These are phyloP conservation scores for Groenewaldozyma tartarivorans DNA, from an alignment of 805 yeast species.

Conservation along the genomic window DNA sequence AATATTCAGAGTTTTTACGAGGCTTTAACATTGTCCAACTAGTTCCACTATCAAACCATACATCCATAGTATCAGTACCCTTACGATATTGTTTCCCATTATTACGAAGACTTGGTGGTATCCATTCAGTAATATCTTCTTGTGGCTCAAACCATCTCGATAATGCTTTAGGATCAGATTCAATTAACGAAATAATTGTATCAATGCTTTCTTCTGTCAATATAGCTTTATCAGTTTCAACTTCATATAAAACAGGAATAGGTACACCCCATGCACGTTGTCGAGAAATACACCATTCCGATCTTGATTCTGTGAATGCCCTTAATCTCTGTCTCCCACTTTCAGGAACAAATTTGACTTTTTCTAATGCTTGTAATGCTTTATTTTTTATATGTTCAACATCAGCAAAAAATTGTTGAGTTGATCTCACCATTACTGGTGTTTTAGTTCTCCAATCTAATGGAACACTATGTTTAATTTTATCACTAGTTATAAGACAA, in stretches of 20 bases:
- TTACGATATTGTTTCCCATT: slow-evolving; percentile 41
- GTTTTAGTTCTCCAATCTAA: slow-evolving; percentile 96
- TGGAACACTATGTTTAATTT: slow-evolving; percentile 72
- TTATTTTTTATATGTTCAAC: slow-evolving; percentile 59
- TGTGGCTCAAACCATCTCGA: slow-evolving; percentile 58
- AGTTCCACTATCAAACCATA: slow-evolving; percentile 97
- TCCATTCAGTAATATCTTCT: slow-evolving; percentile 55
- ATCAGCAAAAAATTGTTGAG: slow-evolving; percentile 96
- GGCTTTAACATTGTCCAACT: slow-evolving; percentile 63
- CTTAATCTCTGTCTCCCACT: slow-evolving; percentile 60
- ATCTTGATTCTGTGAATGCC: slow-evolving; percentile 66
- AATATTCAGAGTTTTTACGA: slow-evolving; percentile 33
- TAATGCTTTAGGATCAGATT: slow-evolving; percentile 25
- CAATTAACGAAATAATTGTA: slow-evolving; percentile 47
- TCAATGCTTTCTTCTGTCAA: slow-evolving; percentile 47
- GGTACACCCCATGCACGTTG: slow-evolving; percentile 99
- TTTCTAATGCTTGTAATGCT: slow-evolving; percentile 50
- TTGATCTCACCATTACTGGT: slow-evolving; percentile 89
- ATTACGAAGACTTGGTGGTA: slow-evolving; percentile 45
- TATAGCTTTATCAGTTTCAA: slow-evolving; percentile 53
- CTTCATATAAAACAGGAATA: slow-evolving; percentile 70
- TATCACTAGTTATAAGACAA: slow-evolving; percentile 42
- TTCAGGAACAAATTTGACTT: slow-evolving; percentile 66
- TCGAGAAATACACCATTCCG: slow-evolving; percentile 96
- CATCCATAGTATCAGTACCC: slow-evolving; percentile 93